These are phyloP conservation scores for Moniliophthora roreri DNA, from an alignment of 1,284 basidiomycete genomes.

Conservation along the genomic window DNA sequence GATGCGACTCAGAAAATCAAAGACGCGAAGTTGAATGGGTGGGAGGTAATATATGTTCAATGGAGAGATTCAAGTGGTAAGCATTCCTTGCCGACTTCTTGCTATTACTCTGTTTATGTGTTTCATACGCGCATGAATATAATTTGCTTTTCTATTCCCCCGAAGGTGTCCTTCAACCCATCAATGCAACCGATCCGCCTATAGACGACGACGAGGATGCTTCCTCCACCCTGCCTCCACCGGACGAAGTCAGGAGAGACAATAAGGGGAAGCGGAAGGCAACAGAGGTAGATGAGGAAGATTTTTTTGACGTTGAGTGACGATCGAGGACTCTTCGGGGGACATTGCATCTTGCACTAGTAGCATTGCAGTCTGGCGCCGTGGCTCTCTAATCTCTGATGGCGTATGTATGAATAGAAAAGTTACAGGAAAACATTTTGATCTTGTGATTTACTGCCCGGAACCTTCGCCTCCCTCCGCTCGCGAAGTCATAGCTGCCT, in stretches of 20 bases:
- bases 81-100: slow-evolving; percentile 16
- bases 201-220: slow-evolving; percentile 23
- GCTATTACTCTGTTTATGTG: not conserved
- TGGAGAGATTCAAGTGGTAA: slow-evolving; percentile 62
- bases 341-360: no score
- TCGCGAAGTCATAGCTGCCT: slow-evolving; percentile 79
- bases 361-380: no score
- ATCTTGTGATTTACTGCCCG: slow-evolving; percentile 26
- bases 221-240: slow-evolving; percentile 21
- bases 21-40: slow-evolving; percentile 49
- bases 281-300: slow-evolving; percentile 16
- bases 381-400: no score
- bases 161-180: slow-evolving; percentile 29
- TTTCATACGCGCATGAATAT: slow-evolving; percentile 1
- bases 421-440: no score
- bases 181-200: slow-evolving; percentile 20
- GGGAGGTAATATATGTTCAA: slow-evolving; percentile 66
- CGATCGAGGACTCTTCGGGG: no score
- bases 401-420: no score
- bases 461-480: slow-evolving; percentile 40
- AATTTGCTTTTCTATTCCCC: not conserved
- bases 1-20: slow-evolving; percentile 45
- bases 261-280: slow-evolving; percentile 43
- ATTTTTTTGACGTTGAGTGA: no score
- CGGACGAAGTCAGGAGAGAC: slow-evolving; percentile 26